Evolutionary conservation across 305 asterid genomes (phyloP).

Genomic region (Solanum hybrid): DNA sequence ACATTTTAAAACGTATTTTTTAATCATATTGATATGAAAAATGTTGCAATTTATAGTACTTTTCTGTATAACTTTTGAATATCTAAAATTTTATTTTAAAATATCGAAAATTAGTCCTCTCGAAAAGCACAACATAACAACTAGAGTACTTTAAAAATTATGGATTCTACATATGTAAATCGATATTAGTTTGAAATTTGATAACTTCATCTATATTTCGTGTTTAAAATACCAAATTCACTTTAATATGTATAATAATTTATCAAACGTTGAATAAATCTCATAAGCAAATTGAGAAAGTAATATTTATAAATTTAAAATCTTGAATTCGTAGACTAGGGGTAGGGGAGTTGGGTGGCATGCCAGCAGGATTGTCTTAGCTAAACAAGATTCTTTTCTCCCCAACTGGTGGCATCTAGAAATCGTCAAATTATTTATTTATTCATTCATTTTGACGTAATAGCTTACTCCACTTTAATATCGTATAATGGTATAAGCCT

Average conservation of each 20-base stretch:
- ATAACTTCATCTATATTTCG: no score
- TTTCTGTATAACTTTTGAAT: not conserved
- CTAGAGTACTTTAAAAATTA: not conserved
- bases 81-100: no score
- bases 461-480: not conserved
- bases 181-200: not conserved
- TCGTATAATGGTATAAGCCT: not conserved
- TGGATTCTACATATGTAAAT: not conserved
- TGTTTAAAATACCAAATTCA: not conserved
- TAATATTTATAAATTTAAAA: not conserved
- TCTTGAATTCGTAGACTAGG: not conserved
- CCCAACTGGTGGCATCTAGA: constrained; percentile 21
- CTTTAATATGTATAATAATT: not conserved
- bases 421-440: constrained; percentile 1
- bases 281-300: not conserved
- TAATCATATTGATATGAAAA: not conserved
- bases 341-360: constrained; percentile 16
- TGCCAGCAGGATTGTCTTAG: constrained; percentile 21
- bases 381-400: constrained; percentile 21
- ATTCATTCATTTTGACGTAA: not conserved
- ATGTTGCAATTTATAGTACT: not conserved
- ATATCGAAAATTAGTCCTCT: not conserved
- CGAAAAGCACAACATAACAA: not conserved
- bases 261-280: not conserved
- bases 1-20: no score